A percentile compares a stretch with the other conserved stretches of the same genome.
Evolutionary conservation across 106 monocot genomes (phyloP).

Genomic region (Dioscorea alata): DNA sequence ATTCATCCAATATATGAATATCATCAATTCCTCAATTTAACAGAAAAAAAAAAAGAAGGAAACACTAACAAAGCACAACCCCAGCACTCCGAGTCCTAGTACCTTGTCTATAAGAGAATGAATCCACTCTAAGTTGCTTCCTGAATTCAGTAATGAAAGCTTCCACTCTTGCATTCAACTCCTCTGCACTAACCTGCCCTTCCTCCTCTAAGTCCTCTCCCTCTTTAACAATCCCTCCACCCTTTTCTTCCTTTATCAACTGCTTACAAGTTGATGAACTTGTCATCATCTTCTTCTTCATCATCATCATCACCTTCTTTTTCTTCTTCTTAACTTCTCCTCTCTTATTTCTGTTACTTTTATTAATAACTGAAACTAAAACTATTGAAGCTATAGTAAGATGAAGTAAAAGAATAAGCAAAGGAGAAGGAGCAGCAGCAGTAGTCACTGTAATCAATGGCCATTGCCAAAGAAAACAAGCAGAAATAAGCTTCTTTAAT

Average conservation of each 20-base stretch:
- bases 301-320: neutral
- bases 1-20: too few species aligned
- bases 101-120: neutral
- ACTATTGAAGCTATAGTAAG: neutral
- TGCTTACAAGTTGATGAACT: neutral
- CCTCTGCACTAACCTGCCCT: neutral
- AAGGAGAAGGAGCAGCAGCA: neutral
- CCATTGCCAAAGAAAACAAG: neutral
- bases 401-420: neutral
- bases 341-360: neutral
- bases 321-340: neutral
- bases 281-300: neutral
- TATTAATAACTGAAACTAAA: neutral
- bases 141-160: conserved; percentile 5
- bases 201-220: conserved; percentile 1
- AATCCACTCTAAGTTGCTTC: conserved; percentile 9
- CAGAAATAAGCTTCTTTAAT: neutral
- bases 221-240: neutral
- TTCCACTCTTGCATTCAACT: conserved; percentile 2
- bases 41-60: too few species aligned
- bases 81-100: too few species aligned
- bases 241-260: neutral
- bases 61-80: too few species aligned
- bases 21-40: too few species aligned
- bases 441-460: neutral